A percentile compares a stretch with the other conserved stretches of the same genome.
These are phyloP conservation scores for Aspergillus mulundensis DNA, from an alignment of 495 filamentous ascomycete genomes.

Conservation along the genomic window DNA sequence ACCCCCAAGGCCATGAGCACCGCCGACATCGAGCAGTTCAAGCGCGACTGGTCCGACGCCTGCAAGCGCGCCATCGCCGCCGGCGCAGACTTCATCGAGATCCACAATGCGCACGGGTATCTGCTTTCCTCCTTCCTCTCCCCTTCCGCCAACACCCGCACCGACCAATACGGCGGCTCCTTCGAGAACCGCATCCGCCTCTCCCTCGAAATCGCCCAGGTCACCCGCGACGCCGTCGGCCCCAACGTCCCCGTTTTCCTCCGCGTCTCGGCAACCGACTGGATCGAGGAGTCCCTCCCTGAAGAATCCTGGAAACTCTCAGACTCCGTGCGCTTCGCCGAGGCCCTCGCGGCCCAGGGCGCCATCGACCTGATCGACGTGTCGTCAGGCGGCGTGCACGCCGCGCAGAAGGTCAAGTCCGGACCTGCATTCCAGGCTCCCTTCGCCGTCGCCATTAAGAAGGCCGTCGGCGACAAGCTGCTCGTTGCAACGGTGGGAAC, in stretches of 20 bases:
- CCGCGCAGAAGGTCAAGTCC: conserved; percentile 52
- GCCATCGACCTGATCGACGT: conserved; percentile 64
- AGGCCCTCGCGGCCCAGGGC: conserved; percentile 50
- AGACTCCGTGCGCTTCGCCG: conserved; percentile 53
- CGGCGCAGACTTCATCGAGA: conserved; percentile 58
- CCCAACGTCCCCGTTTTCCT: conserved; percentile 64
- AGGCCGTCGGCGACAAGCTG: conserved; percentile 57
- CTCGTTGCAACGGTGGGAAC: conserved; percentile 59
- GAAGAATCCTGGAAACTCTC: conserved; percentile 54
- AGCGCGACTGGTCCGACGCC: conserved; percentile 51
- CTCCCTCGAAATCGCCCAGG: conserved; percentile 54
- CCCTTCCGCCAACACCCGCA: conserved; percentile 58
- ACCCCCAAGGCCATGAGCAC: conserved; percentile 52
- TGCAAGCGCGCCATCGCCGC: conserved; percentile 53
- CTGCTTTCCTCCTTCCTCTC: conserved; percentile 62
- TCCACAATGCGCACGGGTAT: conserved; percentile 63
- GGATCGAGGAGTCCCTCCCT: conserved; percentile 49
- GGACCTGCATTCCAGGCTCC: conserved; percentile 63
- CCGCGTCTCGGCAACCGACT: conserved; percentile 58
- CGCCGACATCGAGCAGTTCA: conserved; percentile 55
- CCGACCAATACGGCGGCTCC: conserved; percentile 61
- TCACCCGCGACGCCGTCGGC: conserved; percentile 49
- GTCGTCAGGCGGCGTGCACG: conserved; percentile 56
- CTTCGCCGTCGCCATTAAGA: conserved; percentile 60
- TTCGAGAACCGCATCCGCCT: conserved; percentile 63